Evolutionary conservation across 2,329 filamentous ascomycete genomes (phyloP).

Genomic region (Exophiala mesophila): DNA sequence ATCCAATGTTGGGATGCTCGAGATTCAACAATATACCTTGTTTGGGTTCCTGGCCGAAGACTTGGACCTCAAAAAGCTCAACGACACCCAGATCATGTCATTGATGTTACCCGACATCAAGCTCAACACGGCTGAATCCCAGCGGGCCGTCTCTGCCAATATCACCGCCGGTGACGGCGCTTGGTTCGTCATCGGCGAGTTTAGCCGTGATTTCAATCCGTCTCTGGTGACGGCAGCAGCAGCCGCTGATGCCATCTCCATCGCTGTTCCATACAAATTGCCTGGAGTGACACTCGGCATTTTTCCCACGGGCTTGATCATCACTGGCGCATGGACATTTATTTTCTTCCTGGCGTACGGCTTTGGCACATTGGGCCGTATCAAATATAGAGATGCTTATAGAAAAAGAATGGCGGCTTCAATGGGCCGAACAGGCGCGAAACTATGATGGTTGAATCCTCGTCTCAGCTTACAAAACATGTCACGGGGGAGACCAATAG

Average conservation of each 20-base stretch:
- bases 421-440: conserved; percentile 19
- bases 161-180: conserved; percentile 31
- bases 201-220: conserved; percentile 21
- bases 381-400: conserved; percentile 32
- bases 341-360: conserved; percentile 32
- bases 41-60: conserved; percentile 30
- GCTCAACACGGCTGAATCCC: conserved; percentile 27
- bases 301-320: conserved; percentile 31
- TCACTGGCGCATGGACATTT: conserved; percentile 32
- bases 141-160: conserved; percentile 26
- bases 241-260: conserved; percentile 25
- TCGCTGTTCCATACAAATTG: conserved; percentile 29
- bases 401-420: conserved; percentile 26
- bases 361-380: conserved; percentile 31
- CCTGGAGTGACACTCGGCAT: conserved; percentile 32
- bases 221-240: conserved; percentile 25
- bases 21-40: conserved; percentile 33
- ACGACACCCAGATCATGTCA: conserved; percentile 28
- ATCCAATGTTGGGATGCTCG: conserved; percentile 13
- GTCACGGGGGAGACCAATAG: conserved; percentile 2
- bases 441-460: too few relatives aligned
- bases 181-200: conserved; percentile 36
- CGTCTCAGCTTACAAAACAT: too few relatives aligned
- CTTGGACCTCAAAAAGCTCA: conserved; percentile 29
- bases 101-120: conserved; percentile 34